phyloP scores from a whole-genome alignment of 345 rosid species.

The Dipteronia sinensis region DNA sequence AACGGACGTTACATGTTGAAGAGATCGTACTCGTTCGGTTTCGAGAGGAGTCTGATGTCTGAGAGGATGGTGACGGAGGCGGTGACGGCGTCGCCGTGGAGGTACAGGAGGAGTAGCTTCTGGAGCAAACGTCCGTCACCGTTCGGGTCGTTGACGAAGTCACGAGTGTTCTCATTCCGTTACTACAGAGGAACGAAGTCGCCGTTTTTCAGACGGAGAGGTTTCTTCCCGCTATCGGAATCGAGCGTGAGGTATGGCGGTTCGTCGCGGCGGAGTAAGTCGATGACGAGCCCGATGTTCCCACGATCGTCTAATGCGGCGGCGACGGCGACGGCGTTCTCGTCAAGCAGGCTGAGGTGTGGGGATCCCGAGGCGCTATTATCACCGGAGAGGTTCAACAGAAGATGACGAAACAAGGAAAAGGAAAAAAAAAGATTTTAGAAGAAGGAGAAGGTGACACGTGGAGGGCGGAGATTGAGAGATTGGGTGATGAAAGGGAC shows the following conservation, averaged over 20 bases:
- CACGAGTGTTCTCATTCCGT: slow-evolving; percentile 79
- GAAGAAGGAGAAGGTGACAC: slow-evolving; percentile 35
- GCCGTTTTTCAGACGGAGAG: slow-evolving; percentile 67
- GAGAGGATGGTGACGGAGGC: slow-evolving; percentile 76
- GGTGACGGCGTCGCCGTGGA: slow-evolving; percentile 79
- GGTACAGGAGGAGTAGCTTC: slow-evolving; percentile 67
- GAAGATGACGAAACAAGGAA: slow-evolving; percentile 31
- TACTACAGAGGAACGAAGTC: slow-evolving; percentile 69
- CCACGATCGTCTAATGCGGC: slow-evolving; percentile 24
- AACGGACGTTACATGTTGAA: slow-evolving; percentile 49
- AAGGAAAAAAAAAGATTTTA: neutral
- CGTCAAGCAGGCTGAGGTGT: slow-evolving; percentile 88
- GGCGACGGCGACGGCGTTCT: slow-evolving; percentile 40
- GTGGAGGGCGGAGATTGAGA: slow-evolving; percentile 52
- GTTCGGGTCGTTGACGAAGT: slow-evolving; percentile 67
- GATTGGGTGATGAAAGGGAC: slow-evolving; percentile 11
- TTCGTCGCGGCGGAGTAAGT: slow-evolving; percentile 66
- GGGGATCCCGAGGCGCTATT: slow-evolving; percentile 97
- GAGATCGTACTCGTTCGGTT: slow-evolving; percentile 82
- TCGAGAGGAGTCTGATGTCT: slow-evolving; percentile 68
- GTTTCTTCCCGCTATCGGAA: slow-evolving; percentile 74
- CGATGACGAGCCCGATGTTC: slow-evolving; percentile 86
- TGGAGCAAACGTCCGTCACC: slow-evolving; percentile 92
- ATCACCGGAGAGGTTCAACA: slow-evolving; percentile 88
- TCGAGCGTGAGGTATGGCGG: slow-evolving; percentile 52